phyloP scores from a whole-genome alignment of 306 rosid genomes.

The Vigna radiata region DNA sequence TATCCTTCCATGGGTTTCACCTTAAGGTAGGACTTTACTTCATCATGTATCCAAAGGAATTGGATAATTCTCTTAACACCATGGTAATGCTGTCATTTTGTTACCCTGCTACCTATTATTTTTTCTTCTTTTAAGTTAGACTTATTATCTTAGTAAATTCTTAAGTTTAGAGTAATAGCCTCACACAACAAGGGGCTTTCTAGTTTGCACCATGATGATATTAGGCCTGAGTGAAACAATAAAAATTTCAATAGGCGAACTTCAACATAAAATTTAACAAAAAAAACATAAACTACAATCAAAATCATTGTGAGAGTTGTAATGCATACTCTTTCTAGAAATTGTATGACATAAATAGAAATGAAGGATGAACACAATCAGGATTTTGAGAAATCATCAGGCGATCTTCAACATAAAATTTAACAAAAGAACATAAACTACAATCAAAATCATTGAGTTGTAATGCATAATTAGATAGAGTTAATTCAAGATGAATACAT shows the following conservation, averaged over 20 bases:
- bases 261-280: too few species aligned
- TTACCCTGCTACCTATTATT: neutral
- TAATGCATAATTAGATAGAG: constrained; percentile 8
- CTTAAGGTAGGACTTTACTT: neutral
- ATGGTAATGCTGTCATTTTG: neutral
- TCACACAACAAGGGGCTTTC: neutral
- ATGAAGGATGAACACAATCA: constrained; percentile 17
- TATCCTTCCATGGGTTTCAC: constrained; percentile 2
- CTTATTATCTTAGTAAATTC: neutral
- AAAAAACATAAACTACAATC: too few species aligned
- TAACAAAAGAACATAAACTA: neutral
- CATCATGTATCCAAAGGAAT: constrained; percentile 23
- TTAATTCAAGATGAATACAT: neutral
- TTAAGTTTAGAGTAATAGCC: neutral
- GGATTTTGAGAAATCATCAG: constrained; percentile 8
- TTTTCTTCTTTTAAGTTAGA: neutral
- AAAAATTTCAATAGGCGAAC: too few species aligned
- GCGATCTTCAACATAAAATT: neutral
- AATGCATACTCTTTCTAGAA: neutral
- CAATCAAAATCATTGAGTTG: constrained; percentile 14
- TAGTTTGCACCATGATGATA: neutral
- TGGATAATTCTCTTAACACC: neutral
- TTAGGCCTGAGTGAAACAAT: neutral
- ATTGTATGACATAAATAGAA: constrained; percentile 1
- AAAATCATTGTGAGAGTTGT: too few species aligned